Percentiles rank a stretch among this genome's conserved stretches.
Conservation (phyloP, 2,329 filamentous ascomycete species). For the Sphaerulina populicola region DNA sequence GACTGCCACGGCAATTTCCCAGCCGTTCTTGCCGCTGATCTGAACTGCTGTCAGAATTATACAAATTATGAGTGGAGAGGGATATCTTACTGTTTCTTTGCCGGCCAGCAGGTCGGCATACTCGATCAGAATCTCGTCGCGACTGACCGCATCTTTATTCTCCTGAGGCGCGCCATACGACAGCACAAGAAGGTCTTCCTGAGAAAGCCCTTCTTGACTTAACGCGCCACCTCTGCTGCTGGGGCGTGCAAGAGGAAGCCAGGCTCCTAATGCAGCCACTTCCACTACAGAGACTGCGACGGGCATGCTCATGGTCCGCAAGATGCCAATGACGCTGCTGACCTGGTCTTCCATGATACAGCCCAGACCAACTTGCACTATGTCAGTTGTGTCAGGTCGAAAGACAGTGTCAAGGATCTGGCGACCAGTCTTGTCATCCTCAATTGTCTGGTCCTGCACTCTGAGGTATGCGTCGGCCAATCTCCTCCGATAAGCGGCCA, state of each 20-base stretch:
- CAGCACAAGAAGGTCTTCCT: slow-evolving; percentile 77
- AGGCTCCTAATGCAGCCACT: slow-evolving; percentile 71
- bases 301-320: slow-evolving; percentile 73
- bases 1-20: slow-evolving; percentile 80
- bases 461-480: slow-evolving; percentile 61
- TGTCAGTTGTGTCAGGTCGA: slow-evolving; percentile 64
- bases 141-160: slow-evolving; percentile 60
- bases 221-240: slow-evolving; percentile 45
- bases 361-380: slow-evolving; percentile 72
- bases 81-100: slow-evolving; percentile 27
- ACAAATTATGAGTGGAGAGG: background rate
- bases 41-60: slow-evolving; percentile 19
- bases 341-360: slow-evolving; percentile 76
- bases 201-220: slow-evolving; percentile 56
- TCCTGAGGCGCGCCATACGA: slow-evolving; percentile 55
- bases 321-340: slow-evolving; percentile 63
- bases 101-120: slow-evolving; percentile 61
- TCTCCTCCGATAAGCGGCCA: slow-evolving; percentile 64
- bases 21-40: slow-evolving; percentile 51
- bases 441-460: slow-evolving; percentile 45
- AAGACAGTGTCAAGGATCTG: slow-evolving; percentile 42
- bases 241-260: slow-evolving; percentile 57
- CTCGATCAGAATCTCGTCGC: slow-evolving; percentile 67
- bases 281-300: slow-evolving; percentile 72
- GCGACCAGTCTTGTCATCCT: slow-evolving; percentile 43